Evolutionary conservation across 2,329 filamentous ascomycete genomes (phyloP), one percentile per base, ranked within the genome.

Genomic region (Colletotrichum higginsianum): DNA sequence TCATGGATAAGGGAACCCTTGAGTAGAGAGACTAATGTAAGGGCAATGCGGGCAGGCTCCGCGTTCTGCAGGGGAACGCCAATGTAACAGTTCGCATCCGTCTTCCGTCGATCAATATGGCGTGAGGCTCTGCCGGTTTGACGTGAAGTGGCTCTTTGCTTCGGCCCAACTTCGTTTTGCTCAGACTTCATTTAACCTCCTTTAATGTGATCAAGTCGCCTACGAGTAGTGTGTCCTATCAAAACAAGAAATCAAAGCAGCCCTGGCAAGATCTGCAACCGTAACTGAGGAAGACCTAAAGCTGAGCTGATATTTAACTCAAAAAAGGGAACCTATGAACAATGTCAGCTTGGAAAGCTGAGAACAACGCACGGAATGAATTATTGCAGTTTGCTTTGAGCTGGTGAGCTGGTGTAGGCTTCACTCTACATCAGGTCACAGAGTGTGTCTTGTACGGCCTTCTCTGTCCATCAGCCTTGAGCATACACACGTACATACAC

Each of bases 51-150:
- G 55, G 55, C 13, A 2, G n/a, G 23, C 52, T 46, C 61, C n/a
- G 26, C 47, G n/a, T 23, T 35, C 5, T 52, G 38, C 55, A 61
- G 15, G 12, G 42, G 44, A 16, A 0, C 4, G 8, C 0, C 13
- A 67, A 61, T 35, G 21, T 16, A 30, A 56, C 40, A 47, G 6
- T 13, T 15, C 57, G 26, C 42, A 21, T 38, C 35, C 35, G 35
- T 38, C 60, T 49, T 57, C 62, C 23, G 67, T 50, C 49, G 56
- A 67, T 61, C 47, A 67, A 35, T 44, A 56, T 50, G 23, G 60
- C 56, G 16, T 67, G 67, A 42, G 56, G 64, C 63, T 67, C 55
- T 50, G 57, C 40, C 12, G 47, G 62, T 47, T 56, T 11, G n/a
- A 18, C 16, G n/a, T 4, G 21, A 16, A 21, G 4, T 13, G 4